Conservation (phyloP, 1,284 basidiomycete species). For the Apiotrichum sp. region DNA sequence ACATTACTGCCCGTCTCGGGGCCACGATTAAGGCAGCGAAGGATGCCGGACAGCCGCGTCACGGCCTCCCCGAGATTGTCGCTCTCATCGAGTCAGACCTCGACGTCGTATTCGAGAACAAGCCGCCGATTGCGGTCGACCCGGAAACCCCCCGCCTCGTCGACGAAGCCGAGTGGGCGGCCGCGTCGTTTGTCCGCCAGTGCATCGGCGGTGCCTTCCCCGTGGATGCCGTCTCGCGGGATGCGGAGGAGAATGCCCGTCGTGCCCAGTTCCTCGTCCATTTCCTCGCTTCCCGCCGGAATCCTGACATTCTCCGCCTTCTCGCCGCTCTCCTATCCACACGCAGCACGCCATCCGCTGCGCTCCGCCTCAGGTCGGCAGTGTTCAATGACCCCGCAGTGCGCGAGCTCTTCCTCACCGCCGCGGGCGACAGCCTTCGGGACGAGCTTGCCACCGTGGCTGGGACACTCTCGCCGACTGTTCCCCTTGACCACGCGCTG, state of each 20-base stretch:
- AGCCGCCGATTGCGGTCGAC: not conserved
- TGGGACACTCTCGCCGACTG: not conserved
- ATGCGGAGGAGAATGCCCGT: conserved; percentile 10
- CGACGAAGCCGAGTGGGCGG: conserved; percentile 13
- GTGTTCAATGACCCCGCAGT: conserved; percentile 18
- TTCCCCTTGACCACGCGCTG: conserved; percentile 17
- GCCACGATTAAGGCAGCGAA: conserved; percentile 25
- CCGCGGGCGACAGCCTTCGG: conserved; percentile 8
- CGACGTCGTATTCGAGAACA: conserved; percentile 13
- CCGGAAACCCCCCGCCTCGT: conserved; percentile 14
- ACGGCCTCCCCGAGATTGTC: conserved; percentile 51
- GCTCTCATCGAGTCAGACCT: conserved; percentile 59
- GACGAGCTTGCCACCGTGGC: not conserved
- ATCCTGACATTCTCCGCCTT: conserved; percentile 1
- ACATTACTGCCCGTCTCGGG: conserved; percentile 23
- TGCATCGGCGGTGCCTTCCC: not conserved
- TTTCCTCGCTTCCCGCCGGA: conserved; percentile 4
- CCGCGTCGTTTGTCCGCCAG: conserved; percentile 10
- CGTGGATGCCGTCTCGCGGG: not conserved
- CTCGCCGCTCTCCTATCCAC: not conserved
- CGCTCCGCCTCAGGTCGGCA: conserved; percentile 9
- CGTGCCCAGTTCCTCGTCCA: conserved; percentile 23
- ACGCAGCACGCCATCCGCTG: not conserved
- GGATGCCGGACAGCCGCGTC: conserved; percentile 36
- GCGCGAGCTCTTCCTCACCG: conserved; percentile 13